Evolutionary conservation across 2,329 filamentous ascomycete genomes (phyloP).

Genomic region (Blastomyces parvus): DNA sequence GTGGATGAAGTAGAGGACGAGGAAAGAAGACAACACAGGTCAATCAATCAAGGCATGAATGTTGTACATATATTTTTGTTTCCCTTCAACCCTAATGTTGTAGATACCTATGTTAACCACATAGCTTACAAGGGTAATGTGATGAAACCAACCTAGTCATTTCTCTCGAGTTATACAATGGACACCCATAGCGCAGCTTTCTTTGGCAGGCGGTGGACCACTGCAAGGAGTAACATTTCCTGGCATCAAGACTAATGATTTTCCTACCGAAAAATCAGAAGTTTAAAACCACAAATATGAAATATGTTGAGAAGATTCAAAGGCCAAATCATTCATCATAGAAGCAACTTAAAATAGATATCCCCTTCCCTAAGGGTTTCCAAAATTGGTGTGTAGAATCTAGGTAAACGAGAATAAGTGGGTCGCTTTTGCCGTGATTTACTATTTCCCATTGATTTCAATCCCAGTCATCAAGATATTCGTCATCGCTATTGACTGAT

Average conservation of each 20-base stretch:
- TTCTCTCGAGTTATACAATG: background rate
- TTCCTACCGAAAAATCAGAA: background rate
- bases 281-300: background rate
- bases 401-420: background rate
- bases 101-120: background rate
- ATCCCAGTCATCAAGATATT: slow-evolving; percentile 52
- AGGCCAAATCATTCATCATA: background rate
- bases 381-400: background rate
- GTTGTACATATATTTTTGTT: background rate
- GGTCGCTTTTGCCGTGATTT: background rate
- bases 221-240: background rate
- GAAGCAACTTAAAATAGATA: background rate
- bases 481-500: slow-evolving; percentile 42
- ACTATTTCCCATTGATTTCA: slow-evolving; percentile 24
- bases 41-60: background rate
- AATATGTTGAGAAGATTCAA: background rate
- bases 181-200: background rate
- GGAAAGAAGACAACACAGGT: background rate
- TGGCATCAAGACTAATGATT: background rate
- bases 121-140: background rate
- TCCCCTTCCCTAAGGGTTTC: background rate
- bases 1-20: background rate
- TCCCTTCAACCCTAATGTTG: background rate
- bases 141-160: background rate
- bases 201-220: background rate